Evolutionary conservation across 768 basidiomycete genomes (phyloP), one percentile per base, ranked within the genome.

Genomic region (Pleurotus platypus): DNA sequence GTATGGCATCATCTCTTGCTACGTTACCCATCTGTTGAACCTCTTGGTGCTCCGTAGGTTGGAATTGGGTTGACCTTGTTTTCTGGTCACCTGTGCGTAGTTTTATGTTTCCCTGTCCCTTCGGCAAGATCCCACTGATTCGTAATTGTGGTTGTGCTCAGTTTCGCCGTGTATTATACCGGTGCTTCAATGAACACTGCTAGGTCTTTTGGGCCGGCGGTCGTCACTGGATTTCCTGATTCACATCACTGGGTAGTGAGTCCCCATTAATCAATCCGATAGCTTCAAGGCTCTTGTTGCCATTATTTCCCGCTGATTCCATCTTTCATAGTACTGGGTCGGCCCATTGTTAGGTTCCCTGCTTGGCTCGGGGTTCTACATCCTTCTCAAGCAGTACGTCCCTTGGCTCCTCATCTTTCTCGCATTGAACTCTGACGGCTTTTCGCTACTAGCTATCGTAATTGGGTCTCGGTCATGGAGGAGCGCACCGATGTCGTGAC

Each of bases 111-210:
- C 40, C 20, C 20, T 20, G 2, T 20, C 20, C 20, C 20, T 20
- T 2, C 15, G 16, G 2, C 9, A 11, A 26, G 5, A 24, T 57
- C 24, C 30, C 49, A 1, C 48, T 22, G 0, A 22, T n/a, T 46
- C 20, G 4, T 40, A 22, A 20, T 37, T 45, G 7, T 9, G 39
- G 16, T n/a, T 2, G 12, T 16, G 26, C 13, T 15, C 51, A 87
- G 86, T 13, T 86, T 80, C 62, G 79, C 82, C 0, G 79, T 83
- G 5, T 77, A 72, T 57, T 88, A 82, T 64, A 88, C 86, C 0
- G 85, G 86, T 5, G 85, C 83, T 5, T 74, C 75, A 16, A 84
- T 86, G 80, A 89, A 89, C 62, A 81, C 84, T 4, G 87, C 87
- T 9, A 78, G 87, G 55, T 67, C 87, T 0, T 88, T 87, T 66